These are phyloP conservation scores for Ogataea chonburiensis DNA, from an alignment of 805 yeast species.

Conservation along the genomic window DNA sequence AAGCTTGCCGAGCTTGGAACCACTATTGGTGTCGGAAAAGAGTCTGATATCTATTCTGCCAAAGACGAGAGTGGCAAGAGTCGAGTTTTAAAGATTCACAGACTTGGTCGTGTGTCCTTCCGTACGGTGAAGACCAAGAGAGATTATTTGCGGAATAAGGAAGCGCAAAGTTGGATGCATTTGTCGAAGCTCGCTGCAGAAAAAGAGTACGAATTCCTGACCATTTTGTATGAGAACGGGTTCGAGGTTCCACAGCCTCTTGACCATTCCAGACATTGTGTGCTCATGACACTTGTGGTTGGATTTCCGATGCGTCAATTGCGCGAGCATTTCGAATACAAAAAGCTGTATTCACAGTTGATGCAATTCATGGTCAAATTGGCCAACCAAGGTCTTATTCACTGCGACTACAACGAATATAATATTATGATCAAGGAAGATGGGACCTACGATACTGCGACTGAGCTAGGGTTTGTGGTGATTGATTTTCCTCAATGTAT, in stretches of 20 bases:
- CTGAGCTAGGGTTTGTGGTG: constrained; percentile 74
- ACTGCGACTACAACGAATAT: constrained; percentile 97
- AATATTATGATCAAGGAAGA: constrained; percentile 74
- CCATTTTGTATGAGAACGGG: constrained; percentile 66
- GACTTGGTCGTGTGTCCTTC: constrained; percentile 93
- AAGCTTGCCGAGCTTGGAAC: constrained; percentile 77
- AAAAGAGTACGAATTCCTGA: constrained; percentile 89
- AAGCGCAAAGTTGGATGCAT: constrained; percentile 89
- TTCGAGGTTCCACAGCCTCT: constrained; percentile 86
- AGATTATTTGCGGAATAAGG: constrained; percentile 77
- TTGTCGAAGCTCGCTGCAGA: constrained; percentile 87
- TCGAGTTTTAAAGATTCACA: constrained; percentile 82
- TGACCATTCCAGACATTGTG: constrained; percentile 88
- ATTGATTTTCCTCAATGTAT: constrained; percentile 99
- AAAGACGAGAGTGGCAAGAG: constrained; percentile 61
- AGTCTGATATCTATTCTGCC: constrained; percentile 89
- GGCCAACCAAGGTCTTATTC: constrained; percentile 87
- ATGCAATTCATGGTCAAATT: constrained; percentile 84
- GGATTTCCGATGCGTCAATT: constrained; percentile 91
- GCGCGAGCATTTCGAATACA: constrained; percentile 65
- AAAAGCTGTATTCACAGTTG: constrained; percentile 73
- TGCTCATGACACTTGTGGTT: constrained; percentile 84
- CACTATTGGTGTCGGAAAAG: constrained; percentile 95
- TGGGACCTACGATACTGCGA: constrained; percentile 50
- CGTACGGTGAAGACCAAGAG: constrained; percentile 89